Evolutionary conservation across 345 rosid genomes (phyloP).

Genomic region (Tarenaya hassleriana): DNA sequence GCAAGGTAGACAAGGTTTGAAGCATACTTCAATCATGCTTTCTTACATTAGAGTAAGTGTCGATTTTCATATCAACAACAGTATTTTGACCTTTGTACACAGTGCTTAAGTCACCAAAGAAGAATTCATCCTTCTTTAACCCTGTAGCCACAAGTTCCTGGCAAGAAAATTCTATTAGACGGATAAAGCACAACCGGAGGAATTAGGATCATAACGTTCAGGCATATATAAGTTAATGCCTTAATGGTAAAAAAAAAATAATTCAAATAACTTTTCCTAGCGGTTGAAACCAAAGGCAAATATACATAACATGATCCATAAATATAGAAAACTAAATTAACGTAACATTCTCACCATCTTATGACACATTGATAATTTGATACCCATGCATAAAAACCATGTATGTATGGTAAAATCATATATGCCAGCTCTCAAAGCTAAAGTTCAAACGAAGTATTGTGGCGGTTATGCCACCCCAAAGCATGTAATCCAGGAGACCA

Average conservation of each 20-base stretch:
- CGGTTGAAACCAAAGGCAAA: not conserved
- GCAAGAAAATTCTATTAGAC: conserved; percentile 7
- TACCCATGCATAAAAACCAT: conserved; percentile 9
- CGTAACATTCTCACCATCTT: not conserved
- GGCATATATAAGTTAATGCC: not conserved
- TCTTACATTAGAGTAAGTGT: conserved; percentile 62
- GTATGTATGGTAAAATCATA: not conserved
- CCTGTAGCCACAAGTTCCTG: conserved; percentile 78
- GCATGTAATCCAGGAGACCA: not conserved
- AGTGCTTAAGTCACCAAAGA: conserved; percentile 65
- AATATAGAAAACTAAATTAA: conserved; percentile 1
- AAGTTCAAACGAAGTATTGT: conserved; percentile 2
- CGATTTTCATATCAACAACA: conserved; percentile 67
- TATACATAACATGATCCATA: too few relatives aligned
- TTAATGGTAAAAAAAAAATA: not conserved
- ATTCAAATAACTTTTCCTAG: not conserved
- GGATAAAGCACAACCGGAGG: conserved; percentile 8
- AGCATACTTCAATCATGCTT: conserved; percentile 9
- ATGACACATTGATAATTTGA: not conserved
- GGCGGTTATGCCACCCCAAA: not conserved
- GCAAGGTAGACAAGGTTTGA: conserved; percentile 2
- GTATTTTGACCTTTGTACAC: conserved; percentile 54
- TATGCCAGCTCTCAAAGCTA: conserved; percentile 2
- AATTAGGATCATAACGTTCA: not conserved
- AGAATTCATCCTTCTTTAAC: conserved; percentile 51